A percentile compares a stretch with the other conserved stretches of the same genome.
phyloP scores from a whole-genome alignment of 2,329 filamentous ascomycete species.

The Aspergillus fructus region DNA sequence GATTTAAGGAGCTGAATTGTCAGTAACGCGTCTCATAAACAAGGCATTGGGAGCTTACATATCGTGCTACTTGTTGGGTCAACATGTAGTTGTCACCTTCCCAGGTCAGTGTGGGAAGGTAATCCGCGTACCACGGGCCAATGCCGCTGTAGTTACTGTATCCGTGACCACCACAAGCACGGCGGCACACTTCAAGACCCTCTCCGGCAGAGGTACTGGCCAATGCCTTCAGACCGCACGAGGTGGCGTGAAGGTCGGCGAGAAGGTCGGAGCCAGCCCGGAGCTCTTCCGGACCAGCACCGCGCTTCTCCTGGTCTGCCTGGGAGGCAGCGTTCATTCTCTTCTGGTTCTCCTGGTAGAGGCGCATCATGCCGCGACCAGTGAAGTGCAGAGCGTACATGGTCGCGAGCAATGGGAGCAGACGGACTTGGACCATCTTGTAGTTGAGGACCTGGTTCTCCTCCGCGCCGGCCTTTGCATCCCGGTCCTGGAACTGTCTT shows the following conservation, averaged over 20 bases:
- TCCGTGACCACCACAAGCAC: slow-evolving; percentile 75
- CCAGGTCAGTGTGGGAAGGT: slow-evolving; percentile 70
- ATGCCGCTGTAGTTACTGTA: slow-evolving; percentile 77
- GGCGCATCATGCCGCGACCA: slow-evolving; percentile 70
- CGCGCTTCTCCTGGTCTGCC: slow-evolving; percentile 49
- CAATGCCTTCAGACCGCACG: slow-evolving; percentile 72
- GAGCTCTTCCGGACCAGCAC: slow-evolving; percentile 67
- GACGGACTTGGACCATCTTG: slow-evolving; percentile 74
- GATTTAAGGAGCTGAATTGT: slow-evolving; percentile 64
- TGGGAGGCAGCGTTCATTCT: slow-evolving; percentile 56
- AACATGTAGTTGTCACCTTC: slow-evolving; percentile 84
- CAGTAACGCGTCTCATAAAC: not conserved
- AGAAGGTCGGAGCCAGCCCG: slow-evolving; percentile 66
- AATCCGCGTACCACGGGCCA: slow-evolving; percentile 71
- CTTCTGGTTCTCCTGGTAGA: slow-evolving; percentile 72
- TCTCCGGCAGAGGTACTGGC: slow-evolving; percentile 71
- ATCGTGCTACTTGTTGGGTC: slow-evolving; percentile 74
- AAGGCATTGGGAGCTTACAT: slow-evolving; percentile 46
- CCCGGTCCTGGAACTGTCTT: slow-evolving; percentile 75
- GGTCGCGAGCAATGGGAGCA: slow-evolving; percentile 69
- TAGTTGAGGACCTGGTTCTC: slow-evolving; percentile 79
- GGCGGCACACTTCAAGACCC: slow-evolving; percentile 71
- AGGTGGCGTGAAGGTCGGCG: slow-evolving; percentile 73
- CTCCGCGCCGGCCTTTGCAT: slow-evolving; percentile 58
- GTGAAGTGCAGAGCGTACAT: slow-evolving; percentile 80